Evolutionary conservation across 345 rosid genomes (phyloP).

Genomic region (Eucalyptus globulus): DNA sequence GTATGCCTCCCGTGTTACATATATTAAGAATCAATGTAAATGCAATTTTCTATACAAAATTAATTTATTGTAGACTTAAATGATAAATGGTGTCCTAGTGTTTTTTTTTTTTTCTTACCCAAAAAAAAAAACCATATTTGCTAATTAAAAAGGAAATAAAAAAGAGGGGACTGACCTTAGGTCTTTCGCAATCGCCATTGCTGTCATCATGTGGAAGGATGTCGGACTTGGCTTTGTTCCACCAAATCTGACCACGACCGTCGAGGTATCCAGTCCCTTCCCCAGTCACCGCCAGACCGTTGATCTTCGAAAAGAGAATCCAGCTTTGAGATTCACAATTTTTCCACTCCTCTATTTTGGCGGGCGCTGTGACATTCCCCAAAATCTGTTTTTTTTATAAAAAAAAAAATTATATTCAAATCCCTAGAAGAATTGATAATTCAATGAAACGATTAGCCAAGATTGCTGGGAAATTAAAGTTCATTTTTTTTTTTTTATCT

Average conservation of each 20-base stretch:
- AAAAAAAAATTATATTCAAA: too few species aligned
- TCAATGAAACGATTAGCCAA: background rate
- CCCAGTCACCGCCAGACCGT: conserved; percentile 13
- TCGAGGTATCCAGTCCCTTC: conserved; percentile 11
- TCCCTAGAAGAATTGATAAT: background rate
- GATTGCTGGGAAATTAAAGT: background rate
- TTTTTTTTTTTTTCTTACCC: background rate
- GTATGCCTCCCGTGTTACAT: background rate
- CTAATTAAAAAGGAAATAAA: background rate
- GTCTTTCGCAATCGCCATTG: background rate
- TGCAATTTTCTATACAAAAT: background rate
- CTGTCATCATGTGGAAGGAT: background rate
- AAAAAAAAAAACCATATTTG: too few species aligned
- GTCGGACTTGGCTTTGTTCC: background rate
- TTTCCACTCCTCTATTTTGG: conserved; percentile 5
- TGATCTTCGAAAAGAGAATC: conserved; percentile 9
- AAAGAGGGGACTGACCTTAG: background rate
- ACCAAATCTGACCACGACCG: conserved; percentile 32
- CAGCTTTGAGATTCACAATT: conserved; percentile 2
- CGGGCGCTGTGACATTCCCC: conserved; percentile 13
- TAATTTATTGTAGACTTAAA: background rate
- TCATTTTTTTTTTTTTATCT: background rate
- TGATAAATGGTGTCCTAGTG: background rate
- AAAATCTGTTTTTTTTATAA: background rate
- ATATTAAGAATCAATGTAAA: background rate